Conservation (phyloP, 2,329 filamentous ascomycete species). For the Ascochyta clinopodiicola region DNA sequence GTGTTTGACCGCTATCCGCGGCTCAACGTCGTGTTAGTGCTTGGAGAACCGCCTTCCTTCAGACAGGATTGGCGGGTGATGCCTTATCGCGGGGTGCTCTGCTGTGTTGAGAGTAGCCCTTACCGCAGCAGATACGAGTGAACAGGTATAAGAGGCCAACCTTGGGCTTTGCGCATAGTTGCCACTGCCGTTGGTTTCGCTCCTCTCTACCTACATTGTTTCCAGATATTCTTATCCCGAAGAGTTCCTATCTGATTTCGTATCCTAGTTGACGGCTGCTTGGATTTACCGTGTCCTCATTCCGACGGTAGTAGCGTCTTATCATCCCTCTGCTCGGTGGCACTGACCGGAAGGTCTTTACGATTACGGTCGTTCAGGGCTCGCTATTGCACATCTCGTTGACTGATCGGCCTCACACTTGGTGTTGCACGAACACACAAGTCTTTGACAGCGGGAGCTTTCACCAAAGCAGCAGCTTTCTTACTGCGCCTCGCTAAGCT, state of each 20-base stretch:
- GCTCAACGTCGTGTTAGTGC: conserved; percentile 13
- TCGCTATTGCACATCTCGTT: not conserved
- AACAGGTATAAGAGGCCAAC: conserved; percentile 12
- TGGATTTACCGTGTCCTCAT: not conserved
- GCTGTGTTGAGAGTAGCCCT: conserved; percentile 17
- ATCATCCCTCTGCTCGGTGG: too few species aligned
- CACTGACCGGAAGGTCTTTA: not conserved
- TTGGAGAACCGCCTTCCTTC: conserved; percentile 2
- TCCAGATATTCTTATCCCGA: not conserved
- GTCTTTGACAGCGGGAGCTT: conserved; percentile 11
- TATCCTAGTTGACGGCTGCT: not conserved
- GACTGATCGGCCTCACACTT: not conserved
- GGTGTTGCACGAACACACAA: conserved; percentile 3
- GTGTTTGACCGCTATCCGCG: conserved; percentile 10
- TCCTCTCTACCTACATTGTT: not conserved
- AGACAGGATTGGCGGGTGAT: conserved; percentile 12
- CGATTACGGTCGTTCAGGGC: not conserved
- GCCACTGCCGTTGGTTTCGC: not conserved
- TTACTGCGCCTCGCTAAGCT: conserved; percentile 12
- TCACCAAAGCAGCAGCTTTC: conserved; percentile 10
- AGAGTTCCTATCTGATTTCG: not conserved
- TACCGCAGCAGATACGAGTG: conserved; percentile 12
- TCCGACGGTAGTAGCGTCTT: too few species aligned
- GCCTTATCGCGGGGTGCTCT: conserved; percentile 19
- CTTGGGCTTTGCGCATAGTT: conserved; percentile 1